Base-by-base conservation (phyloP, 2,329 filamentous ascomycete species). In the Venturia pyrina region DNA sequence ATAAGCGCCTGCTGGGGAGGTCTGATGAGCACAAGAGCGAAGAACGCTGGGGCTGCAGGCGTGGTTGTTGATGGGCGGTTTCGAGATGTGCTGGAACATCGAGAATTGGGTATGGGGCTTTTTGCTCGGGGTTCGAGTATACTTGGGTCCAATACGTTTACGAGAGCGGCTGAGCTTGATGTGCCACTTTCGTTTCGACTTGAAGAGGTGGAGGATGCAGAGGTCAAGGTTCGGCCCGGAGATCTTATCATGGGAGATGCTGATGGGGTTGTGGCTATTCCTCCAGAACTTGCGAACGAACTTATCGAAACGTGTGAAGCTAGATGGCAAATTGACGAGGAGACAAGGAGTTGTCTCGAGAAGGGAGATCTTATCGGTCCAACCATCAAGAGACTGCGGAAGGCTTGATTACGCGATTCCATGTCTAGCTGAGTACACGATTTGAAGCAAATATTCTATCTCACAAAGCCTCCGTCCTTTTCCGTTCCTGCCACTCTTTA, bases 31-130 rank as follows among this genome's bases (percentile, higher is more conserved):
- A 74, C 73, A 6, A 68, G 75, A 2, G 74, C 75, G 0, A 71
- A 75, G 67, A 68, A 70, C 21, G 67, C 73, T 1, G 76, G 75
- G 5, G 76, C 75, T 3, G 71, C 71, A 5, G 77, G 76, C 19
- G 74, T 76, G 4, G 71, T 78, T 6, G 72, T 78, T 60, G 76
- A 78, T 69, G 76, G 77, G 7, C 71, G 72, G 13, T 75, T 78
- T 67, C 69, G 76, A 17, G 75, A 77, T 67, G 66, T 78, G 5
- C 66, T 72, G 28, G 76, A 77, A 66, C 64, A 67, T 44, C 66
- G 66, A 28, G 69, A 68, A 15, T 63, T 76, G 59, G 70, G 68
- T 1, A 68, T 72, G 43, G 65, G 72, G 63, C 64, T 77, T 8
- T 78, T 77, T 65, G 75, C 75, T 6, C 68, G 72, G 21, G 72